phyloP scores from a whole-genome alignment of 768 basidiomycete species.

The Leccinum subgranulosum region DNA sequence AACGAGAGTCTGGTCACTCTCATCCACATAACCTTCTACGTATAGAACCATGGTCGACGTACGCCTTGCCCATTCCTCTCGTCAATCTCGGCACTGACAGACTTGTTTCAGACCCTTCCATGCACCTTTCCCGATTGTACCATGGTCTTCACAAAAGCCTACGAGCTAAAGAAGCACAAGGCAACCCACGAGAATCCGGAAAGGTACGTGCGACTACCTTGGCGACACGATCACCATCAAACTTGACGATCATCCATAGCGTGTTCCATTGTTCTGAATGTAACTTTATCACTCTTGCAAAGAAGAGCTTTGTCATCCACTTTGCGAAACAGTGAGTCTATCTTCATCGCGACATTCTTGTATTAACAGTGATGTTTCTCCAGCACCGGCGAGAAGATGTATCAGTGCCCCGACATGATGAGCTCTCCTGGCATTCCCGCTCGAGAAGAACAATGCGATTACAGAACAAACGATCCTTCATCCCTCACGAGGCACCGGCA shows the following conservation, averaged over 20 bases:
- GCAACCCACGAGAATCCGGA: constrained; percentile 10
- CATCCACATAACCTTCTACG: neutral
- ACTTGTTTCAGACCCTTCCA: constrained; percentile 2
- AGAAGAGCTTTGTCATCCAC: constrained; percentile 23
- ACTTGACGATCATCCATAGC: constrained; percentile 1
- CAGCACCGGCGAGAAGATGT: constrained; percentile 23
- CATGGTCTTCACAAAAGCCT: constrained; percentile 12
- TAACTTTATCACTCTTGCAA: constrained; percentile 15
- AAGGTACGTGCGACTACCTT: neutral
- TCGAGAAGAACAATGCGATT: constrained; percentile 12
- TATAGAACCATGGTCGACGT: constrained; percentile 12
- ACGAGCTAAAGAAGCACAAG: constrained; percentile 24
- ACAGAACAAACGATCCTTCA: constrained; percentile 25
- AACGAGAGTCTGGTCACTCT: constrained; percentile 21
- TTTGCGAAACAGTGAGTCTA: constrained; percentile 16
- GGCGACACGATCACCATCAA: neutral
- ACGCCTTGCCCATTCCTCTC: neutral
- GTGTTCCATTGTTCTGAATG: constrained; percentile 21
- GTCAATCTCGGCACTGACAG: neutral
- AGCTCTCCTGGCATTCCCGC: neutral
- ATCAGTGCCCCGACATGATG: constrained; percentile 14
- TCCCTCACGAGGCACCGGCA: constrained; percentile 27
- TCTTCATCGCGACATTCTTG: neutral
- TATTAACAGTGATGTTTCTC: neutral
- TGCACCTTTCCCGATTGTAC: constrained; percentile 16